Percentiles rank a stretch among this genome's conserved stretches.
Conservation (phyloP, 192 early-diverging fungal genomes). For the Backusella morwellensis region DNA sequence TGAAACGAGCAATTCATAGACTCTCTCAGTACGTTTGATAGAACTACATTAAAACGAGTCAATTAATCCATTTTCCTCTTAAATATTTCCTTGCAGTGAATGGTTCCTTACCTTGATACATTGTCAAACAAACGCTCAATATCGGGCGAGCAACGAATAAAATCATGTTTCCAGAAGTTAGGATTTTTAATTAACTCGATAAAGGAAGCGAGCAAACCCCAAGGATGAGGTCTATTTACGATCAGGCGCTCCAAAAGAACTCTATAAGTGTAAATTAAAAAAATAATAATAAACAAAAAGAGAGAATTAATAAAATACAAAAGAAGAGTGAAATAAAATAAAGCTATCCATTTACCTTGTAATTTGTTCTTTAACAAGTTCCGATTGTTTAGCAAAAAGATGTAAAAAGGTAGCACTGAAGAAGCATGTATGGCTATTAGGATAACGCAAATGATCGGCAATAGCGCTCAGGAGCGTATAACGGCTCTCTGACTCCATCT, state of each 20-base stretch:
- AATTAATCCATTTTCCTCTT: neutral
- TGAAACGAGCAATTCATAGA: neutral
- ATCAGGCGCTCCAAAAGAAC: conserved; percentile 94
- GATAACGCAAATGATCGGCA: conserved; percentile 95
- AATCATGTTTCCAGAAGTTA: conserved; percentile 58
- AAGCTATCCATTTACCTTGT: conserved; percentile 53
- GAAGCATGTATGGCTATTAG: conserved; percentile 94
- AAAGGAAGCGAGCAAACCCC: conserved; percentile 95
- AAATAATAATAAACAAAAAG: neutral
- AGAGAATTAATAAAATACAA: neutral
- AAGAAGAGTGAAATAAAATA: neutral
- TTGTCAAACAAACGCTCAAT: conserved; percentile 77
- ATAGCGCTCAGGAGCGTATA: conserved; percentile 88
- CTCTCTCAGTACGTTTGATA: neutral
- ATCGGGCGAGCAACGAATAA: conserved; percentile 68
- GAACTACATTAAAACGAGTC: neutral
- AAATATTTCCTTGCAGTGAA: neutral
- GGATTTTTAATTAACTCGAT: conserved; percentile 95
- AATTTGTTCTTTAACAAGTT: conserved; percentile 93
- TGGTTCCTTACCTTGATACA: conserved; percentile 45
- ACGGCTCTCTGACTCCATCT: conserved; percentile 43
- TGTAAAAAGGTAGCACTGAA: conserved; percentile 86
- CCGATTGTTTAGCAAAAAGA: conserved; percentile 72
- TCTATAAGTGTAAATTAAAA: conserved; percentile 33
- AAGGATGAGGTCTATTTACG: conserved; percentile 96